Evolutionary conservation across 495 filamentous ascomycete species (phyloP), one percentile per base, ranked within the genome.

Genomic region (Neurospora sp.): DNA sequence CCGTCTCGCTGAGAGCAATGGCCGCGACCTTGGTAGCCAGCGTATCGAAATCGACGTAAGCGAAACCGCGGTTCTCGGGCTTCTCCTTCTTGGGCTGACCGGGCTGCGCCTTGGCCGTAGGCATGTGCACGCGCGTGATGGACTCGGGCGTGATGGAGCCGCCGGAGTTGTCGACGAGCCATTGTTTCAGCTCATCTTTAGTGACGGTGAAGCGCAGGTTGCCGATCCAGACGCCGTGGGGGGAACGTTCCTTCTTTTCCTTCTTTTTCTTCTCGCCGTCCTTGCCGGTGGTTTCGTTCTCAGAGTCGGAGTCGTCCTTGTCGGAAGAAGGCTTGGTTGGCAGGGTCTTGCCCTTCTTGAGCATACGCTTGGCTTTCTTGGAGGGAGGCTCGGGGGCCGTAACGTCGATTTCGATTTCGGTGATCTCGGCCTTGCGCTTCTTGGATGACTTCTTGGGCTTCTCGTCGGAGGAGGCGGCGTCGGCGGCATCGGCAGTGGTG

Each of bases 171-270:
- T 87, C 87, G n/a, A 89, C 89, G 23, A 99, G 82, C 84, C 96
- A 98, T 44, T 84, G 86, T 72, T 89, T 87, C 69, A 99, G 84
- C 72, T 93, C 90, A 10, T 86, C 82, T 74, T 91, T 89, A 71
- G 90, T 94, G 39, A 89, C 82, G n/a, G 87, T 87, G 85, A 93
- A 99, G 14, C 89, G 88, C 39, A 99, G 83, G 82, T 99, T 99
- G 74, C 96, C 96, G 75, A 99, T 93, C 96, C 96, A 99, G 71
- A 98, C 87, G 42, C 95, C 93, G 80, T 92, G 88, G 16, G 92
- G 89, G 8, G 93, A 93, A 69, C 93, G 91, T 73, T 91, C 88
- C 75, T 86, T 83, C 70, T 85, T 83, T 73, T 85, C 81, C 14
- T 83, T 79, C 20, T 85, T 80, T 46, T 81, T 80, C 41, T 80